Evolutionary conservation across 257 asterid species (phyloP).

Genomic region (Lavandula angustifolia): DNA sequence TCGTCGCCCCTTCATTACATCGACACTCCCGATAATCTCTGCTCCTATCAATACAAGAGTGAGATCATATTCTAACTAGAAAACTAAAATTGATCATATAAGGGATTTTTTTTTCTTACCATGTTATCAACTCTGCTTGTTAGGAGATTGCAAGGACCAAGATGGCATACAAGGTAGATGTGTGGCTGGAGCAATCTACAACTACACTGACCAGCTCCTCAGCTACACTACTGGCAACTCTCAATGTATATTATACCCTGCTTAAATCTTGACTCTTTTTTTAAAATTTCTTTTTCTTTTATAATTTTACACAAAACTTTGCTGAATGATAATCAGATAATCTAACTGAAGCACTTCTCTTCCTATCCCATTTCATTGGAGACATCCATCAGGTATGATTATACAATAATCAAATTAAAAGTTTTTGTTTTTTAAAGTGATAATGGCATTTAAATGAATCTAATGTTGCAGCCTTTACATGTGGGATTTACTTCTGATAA

Average conservation of each 20-base stretch:
- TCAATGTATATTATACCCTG: conserved; percentile 43
- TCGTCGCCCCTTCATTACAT: conserved; percentile 81
- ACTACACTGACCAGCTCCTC: conserved; percentile 80
- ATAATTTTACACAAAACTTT: not conserved
- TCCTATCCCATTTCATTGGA: conserved; percentile 82
- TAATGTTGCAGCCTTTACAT: conserved; percentile 68
- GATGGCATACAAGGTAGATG: conserved; percentile 69
- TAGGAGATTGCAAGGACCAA: conserved; percentile 90
- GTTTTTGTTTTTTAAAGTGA: not conserved
- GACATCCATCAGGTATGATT: conserved; percentile 80
- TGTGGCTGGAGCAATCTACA: conserved; percentile 92
- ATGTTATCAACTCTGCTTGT: not conserved
- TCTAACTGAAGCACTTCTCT: conserved; percentile 77
- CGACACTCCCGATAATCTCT: conserved; percentile 73
- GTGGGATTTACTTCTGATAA: conserved; percentile 68
- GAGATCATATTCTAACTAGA: not conserved
- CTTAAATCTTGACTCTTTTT: not conserved
- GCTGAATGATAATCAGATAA: conserved; percentile 53
- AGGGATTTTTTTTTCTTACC: not conserved
- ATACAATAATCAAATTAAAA: not conserved
- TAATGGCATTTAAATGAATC: not conserved
- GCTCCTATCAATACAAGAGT: conserved; percentile 71
- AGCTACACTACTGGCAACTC: conserved; percentile 33
- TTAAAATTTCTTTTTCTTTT: not conserved
- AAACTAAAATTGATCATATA: no score